Percentiles rank a stretch among this genome's conserved stretches.
Conservation (phyloP, 164 flowering plant species). For the Euptelea pleiosperma region DNA sequence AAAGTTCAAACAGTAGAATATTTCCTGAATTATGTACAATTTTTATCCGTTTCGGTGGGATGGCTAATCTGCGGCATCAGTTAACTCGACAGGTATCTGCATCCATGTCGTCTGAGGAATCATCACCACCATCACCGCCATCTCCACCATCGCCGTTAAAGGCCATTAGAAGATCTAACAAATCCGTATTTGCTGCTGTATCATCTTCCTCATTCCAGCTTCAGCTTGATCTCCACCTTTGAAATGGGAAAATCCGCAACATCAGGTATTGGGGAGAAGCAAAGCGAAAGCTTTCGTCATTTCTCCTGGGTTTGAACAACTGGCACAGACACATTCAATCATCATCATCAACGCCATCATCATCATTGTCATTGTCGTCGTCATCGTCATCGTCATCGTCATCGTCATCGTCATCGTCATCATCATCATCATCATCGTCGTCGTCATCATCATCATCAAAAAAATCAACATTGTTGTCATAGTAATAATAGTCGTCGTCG, state of each 20-base stretch:
- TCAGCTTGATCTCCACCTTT: constrained; percentile 29
- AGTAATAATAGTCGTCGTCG: constrained; percentile 16
- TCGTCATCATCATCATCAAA: constrained; percentile 14
- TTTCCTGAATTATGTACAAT: constrained; percentile 12
- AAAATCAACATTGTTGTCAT: constrained; percentile 3
- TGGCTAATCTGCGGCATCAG: constrained; percentile 3
- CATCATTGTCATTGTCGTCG: constrained; percentile 19
- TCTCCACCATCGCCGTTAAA: constrained; percentile 31
- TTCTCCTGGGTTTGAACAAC: constrained; percentile 41
- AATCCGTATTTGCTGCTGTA: constrained; percentile 26
- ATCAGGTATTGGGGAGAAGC: constrained; percentile 50
- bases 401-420: constrained; percentile 19
- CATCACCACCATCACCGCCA: constrained; percentile 29
- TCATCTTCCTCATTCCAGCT: constrained; percentile 25
- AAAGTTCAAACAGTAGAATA: neutral
- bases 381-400: constrained; percentile 18
- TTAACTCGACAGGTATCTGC: constrained; percentile 16
- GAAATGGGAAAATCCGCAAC: constrained; percentile 41
- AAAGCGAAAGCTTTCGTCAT: constrained; percentile 23
- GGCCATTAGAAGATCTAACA: constrained; percentile 43
- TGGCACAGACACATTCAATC: constrained; percentile 21
- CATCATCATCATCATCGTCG: constrained; percentile 20
- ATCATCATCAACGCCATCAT: constrained; percentile 12
- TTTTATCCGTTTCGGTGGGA: neutral
- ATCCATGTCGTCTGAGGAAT: constrained; percentile 16